phyloP scores from a whole-genome alignment of 2,329 filamentous ascomycete genomes.

The Simplicillium aogashimaense region DNA sequence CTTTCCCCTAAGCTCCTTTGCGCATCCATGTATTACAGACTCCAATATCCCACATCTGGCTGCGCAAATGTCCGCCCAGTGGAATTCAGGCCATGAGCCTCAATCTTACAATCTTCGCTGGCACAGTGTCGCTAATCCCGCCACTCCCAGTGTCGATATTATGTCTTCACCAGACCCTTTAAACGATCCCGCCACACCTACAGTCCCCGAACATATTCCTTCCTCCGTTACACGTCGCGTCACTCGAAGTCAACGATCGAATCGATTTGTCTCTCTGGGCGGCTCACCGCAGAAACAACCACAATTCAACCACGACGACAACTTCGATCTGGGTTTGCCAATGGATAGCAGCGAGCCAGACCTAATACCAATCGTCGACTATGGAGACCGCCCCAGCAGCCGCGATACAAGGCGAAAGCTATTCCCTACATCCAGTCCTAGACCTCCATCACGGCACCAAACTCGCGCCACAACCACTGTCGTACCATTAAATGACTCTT shows the following conservation, averaged over 20 bases:
- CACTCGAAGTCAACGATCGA: conserved; percentile 32
- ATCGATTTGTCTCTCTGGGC: conserved; percentile 24
- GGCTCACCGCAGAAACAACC: conserved; percentile 44
- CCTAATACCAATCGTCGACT: too few species aligned
- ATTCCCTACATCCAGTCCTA: conserved; percentile 33
- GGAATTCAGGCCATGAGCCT: conserved; percentile 5
- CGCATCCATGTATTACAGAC: conserved; percentile 3
- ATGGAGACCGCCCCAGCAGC: too few species aligned
- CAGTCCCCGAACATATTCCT: conserved; percentile 18
- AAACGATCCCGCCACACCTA: conserved; percentile 26
- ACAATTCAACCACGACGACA: conserved; percentile 39
- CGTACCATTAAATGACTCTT: conserved; percentile 37
- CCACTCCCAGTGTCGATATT: conserved; percentile 28
- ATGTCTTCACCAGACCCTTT: conserved; percentile 43
- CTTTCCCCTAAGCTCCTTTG: not conserved
- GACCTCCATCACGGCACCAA: conserved; percentile 22
- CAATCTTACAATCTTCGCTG: conserved; percentile 22
- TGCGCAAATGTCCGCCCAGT: conserved; percentile 5
- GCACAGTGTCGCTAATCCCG: conserved; percentile 23
- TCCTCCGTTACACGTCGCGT: conserved; percentile 29
- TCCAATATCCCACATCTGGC: not conserved
- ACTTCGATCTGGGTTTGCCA: too few species aligned
- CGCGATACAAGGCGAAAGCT: conserved; percentile 25
- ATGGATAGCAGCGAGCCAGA: conserved; percentile 27
- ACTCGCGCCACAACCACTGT: conserved; percentile 35